A percentile compares a stretch with the other conserved stretches of the same genome.
These are phyloP conservation scores for Chlorella ohadii DNA, from an alignment of 139 green algal genomes.

Conservation along the genomic window DNA sequence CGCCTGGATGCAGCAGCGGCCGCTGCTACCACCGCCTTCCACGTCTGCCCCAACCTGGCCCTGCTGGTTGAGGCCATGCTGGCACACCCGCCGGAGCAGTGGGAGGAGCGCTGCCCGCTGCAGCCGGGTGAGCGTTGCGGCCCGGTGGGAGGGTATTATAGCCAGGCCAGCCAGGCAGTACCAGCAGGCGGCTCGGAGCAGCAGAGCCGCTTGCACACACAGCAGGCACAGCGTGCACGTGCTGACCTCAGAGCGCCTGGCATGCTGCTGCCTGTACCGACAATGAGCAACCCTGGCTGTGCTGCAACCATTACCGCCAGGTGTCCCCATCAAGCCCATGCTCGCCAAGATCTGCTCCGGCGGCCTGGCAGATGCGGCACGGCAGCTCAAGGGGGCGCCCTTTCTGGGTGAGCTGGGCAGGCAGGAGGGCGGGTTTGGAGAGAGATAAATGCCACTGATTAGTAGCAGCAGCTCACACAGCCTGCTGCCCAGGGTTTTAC, in stretches of 20 bases:
- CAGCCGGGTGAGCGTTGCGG: constrained; percentile 57
- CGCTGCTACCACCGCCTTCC: constrained; percentile 74
- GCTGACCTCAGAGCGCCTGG: too few relatives aligned
- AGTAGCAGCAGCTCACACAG: too few relatives aligned
- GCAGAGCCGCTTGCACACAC: too few relatives aligned
- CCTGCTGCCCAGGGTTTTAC: too few relatives aligned
- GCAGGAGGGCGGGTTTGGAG: too few relatives aligned
- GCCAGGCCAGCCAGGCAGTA: too few relatives aligned
- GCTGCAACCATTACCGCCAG: constrained; percentile 25
- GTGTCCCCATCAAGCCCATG: constrained; percentile 93
- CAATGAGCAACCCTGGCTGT: too few relatives aligned
- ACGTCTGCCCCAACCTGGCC: constrained; percentile 82
- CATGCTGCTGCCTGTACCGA: too few relatives aligned
- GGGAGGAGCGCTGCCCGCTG: constrained; percentile 59
- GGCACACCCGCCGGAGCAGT: constrained; percentile 59
- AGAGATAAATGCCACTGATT: too few relatives aligned
- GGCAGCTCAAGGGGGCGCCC: constrained; percentile 52
- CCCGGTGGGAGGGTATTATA: constrained; percentile 33
- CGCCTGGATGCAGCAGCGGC: constrained; percentile 64
- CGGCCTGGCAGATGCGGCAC: constrained; percentile 65
- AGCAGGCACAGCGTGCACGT: too few relatives aligned
- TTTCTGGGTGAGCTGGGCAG: constrained; percentile 46
- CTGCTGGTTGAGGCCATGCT: constrained; percentile 75
- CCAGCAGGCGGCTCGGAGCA: too few relatives aligned
- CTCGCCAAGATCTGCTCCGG: constrained; percentile 76